Conservation (phyloP, 805 yeast species). For the Candida boleticola region DNA sequence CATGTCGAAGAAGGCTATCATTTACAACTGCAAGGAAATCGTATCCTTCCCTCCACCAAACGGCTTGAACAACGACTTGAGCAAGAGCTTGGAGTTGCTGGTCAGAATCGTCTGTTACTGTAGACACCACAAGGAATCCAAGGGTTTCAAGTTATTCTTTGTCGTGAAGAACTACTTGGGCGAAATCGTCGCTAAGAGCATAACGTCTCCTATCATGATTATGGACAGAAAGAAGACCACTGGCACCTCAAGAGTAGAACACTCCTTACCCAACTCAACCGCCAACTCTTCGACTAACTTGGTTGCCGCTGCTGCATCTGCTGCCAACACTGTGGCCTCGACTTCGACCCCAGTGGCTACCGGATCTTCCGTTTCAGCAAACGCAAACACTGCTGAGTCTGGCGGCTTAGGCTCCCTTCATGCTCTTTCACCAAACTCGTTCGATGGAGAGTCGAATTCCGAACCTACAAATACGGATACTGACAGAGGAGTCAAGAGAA, state of each 20-base stretch:
- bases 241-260: slow-evolving; percentile 15
- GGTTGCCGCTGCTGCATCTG: slow-evolving; percentile 7
- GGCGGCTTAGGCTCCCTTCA: slow-evolving; percentile 15
- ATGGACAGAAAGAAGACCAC: slow-evolving; percentile 87
- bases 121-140: slow-evolving; percentile 87
- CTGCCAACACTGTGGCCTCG: slow-evolving; percentile 5
- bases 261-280: slow-evolving; percentile 16
- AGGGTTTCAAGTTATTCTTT: slow-evolving; percentile 75
- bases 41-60: slow-evolving; percentile 67
- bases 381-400: slow-evolving; percentile 9
- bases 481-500: slow-evolving; percentile 45
- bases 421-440: slow-evolving; percentile 60
- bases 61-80: slow-evolving; percentile 29
- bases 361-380: slow-evolving; percentile 1
- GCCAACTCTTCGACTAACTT: slow-evolving; percentile 22
- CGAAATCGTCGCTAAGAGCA: slow-evolving; percentile 65
- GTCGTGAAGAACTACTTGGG: slow-evolving; percentile 62
- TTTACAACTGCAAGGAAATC: slow-evolving; percentile 89
- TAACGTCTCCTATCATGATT: slow-evolving; percentile 77
- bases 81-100: slow-evolving; percentile 46
- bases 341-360: slow-evolving; percentile 4
- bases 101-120: slow-evolving; percentile 93
- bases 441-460: slow-evolving; percentile 56
- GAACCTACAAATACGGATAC: slow-evolving; percentile 45
- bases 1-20: slow-evolving; percentile 75